phyloP scores from a whole-genome alignment of 768 basidiomycete genomes.

The Auricularia auricula-judae region DNA sequence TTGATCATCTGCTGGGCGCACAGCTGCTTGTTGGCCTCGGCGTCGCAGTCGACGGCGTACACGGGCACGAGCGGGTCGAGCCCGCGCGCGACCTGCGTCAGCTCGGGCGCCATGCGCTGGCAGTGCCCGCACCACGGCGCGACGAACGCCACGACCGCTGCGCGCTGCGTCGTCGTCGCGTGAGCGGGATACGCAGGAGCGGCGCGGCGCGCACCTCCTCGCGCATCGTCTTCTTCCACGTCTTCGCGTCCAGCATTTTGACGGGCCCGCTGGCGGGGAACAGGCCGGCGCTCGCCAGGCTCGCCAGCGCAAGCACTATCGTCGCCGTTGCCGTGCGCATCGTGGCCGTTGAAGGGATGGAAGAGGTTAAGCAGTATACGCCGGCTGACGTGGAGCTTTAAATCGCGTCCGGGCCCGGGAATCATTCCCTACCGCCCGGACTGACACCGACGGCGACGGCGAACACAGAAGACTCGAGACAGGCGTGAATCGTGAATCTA shows the following conservation, averaged over 20 bases:
- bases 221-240: constrained; percentile 64
- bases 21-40: constrained; percentile 63
- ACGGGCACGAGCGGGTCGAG: constrained; percentile 57
- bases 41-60: too few species aligned
- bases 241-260: constrained; percentile 61
- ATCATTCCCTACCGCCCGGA: too few species aligned
- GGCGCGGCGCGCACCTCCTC: constrained; percentile 44
- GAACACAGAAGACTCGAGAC: too few species aligned
- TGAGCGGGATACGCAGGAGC: background rate
- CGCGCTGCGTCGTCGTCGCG: constrained; percentile 34
- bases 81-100: constrained; percentile 66
- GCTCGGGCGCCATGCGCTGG: constrained; percentile 75
- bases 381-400: too few species aligned
- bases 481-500: too few species aligned
- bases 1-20: constrained; percentile 78
- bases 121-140: constrained; percentile 98
- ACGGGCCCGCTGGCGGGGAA: constrained; percentile 47
- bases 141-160: constrained; percentile 77
- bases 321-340: background rate
- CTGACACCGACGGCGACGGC: too few species aligned
- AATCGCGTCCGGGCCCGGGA: too few species aligned
- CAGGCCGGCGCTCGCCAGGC: constrained; percentile 41
- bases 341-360: too few species aligned
- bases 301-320: constrained; percentile 20
- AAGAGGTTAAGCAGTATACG: too few species aligned